These are phyloP conservation scores for Oenanthe javanica DNA, from an alignment of 140 eudicot genomes.

Conservation along the genomic window DNA sequence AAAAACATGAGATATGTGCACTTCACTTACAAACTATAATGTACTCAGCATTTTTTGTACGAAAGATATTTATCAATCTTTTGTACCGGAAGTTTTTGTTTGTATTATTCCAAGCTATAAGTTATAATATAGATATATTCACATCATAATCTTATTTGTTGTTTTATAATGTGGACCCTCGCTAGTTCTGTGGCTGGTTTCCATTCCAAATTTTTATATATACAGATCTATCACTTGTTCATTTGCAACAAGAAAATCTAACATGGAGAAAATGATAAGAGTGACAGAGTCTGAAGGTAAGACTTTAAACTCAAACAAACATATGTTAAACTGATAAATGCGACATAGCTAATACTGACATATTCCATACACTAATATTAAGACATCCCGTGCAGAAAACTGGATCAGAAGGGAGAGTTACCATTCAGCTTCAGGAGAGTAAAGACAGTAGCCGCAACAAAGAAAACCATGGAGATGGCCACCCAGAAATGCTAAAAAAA, in stretches of 20 bases:
- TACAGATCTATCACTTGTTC: neutral
- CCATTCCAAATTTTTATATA: neutral
- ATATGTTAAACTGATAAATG: neutral
- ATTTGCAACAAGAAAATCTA: neutral
- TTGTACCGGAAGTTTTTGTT: neutral
- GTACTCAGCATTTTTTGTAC: neutral
- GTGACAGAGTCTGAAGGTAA: neutral
- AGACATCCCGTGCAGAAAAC: constrained; percentile 2
- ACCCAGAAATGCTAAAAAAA: constrained; percentile 88
- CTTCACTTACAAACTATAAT: neutral
- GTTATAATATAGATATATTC: neutral
- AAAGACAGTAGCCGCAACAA: constrained; percentile 85
- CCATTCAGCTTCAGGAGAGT: constrained; percentile 80
- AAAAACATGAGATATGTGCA: neutral
- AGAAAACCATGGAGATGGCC: constrained; percentile 98
- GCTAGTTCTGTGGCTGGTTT: neutral
- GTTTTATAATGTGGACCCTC: neutral
- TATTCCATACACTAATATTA: neutral
- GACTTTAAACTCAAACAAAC: neutral
- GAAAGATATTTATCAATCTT: neutral
- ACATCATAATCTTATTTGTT: neutral
- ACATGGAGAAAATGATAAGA: neutral
- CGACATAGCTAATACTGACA: neutral
- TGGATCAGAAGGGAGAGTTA: constrained; percentile 20
- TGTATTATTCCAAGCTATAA: neutral